A percentile compares a stretch with the other conserved stretches of the same genome.
phyloP scores from a whole-genome alignment of 768 basidiomycete genomes.

The Suillus bovinus region DNA sequence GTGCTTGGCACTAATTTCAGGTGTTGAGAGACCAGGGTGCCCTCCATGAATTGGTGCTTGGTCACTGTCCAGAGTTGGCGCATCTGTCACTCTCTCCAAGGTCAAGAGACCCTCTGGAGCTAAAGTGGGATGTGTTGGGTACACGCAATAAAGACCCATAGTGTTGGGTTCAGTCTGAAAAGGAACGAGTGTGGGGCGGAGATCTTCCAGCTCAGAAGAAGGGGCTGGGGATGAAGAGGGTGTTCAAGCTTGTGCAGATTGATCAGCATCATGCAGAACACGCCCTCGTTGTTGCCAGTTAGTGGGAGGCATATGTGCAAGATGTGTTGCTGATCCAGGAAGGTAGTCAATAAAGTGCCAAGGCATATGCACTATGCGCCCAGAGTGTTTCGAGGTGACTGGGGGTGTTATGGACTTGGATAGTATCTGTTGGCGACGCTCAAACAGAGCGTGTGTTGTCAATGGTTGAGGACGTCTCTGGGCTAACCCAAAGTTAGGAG shows the following conservation, averaged over 20 bases:
- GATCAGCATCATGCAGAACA: not conserved
- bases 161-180: not conserved
- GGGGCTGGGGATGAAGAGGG: not conserved
- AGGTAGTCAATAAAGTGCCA: not conserved
- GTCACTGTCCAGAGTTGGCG: not conserved
- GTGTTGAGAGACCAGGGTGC: not conserved
- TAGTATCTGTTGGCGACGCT: no score
- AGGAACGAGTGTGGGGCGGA: not conserved
- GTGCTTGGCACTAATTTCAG: not conserved
- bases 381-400: not conserved
- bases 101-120: not conserved
- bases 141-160: conserved; percentile 1
- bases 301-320: not conserved
- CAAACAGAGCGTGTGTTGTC: no score
- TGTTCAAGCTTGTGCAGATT: not conserved
- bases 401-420: no score
- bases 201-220: not conserved
- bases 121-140: not conserved
- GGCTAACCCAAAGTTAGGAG: no score
- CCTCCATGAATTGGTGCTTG: not conserved
- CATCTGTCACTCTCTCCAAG: conserved; percentile 5
- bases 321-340: not conserved
- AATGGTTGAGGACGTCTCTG: no score
- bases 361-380: not conserved
- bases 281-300: not conserved